Percentiles rank a stretch among this genome's conserved stretches.
Evolutionary conservation across 768 basidiomycete species (phyloP).

Genomic region (Neoboletus brunneissimus): DNA sequence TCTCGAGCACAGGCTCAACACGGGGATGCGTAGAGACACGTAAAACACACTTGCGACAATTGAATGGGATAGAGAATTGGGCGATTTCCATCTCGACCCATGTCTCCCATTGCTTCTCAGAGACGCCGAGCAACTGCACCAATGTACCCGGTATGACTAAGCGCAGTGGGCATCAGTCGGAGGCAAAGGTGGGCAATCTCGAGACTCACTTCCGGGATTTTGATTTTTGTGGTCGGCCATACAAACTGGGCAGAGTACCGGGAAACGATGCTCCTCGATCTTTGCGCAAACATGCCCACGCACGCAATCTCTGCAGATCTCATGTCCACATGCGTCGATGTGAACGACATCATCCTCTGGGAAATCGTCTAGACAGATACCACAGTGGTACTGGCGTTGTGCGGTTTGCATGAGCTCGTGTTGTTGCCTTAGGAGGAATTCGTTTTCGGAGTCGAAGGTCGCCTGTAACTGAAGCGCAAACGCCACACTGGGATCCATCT

Average conservation of each 20-base stretch:
- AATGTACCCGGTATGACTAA: slow-evolving; percentile 39
- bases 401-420: slow-evolving; percentile 25
- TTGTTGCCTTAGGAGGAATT: slow-evolving; percentile 32
- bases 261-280: slow-evolving; percentile 53
- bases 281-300: slow-evolving; percentile 42
- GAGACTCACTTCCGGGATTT: slow-evolving; percentile 31
- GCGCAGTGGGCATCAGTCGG: not conserved
- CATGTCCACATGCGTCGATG: slow-evolving; percentile 46
- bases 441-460: slow-evolving; percentile 42
- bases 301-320: slow-evolving; percentile 54
- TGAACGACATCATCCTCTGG: slow-evolving; percentile 42
- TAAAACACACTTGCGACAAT: slow-evolving; percentile 48
- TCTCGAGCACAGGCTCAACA: slow-evolving; percentile 30
- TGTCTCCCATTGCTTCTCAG: slow-evolving; percentile 39
- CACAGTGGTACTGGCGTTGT: slow-evolving; percentile 48
- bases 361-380: slow-evolving; percentile 52
- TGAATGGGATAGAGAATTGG: slow-evolving; percentile 38
- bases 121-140: slow-evolving; percentile 44
- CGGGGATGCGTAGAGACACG: not conserved
- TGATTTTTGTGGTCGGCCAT: slow-evolving; percentile 31
- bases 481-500: slow-evolving; percentile 12
- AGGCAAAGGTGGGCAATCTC: not conserved
- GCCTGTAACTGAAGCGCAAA: slow-evolving; percentile 36
- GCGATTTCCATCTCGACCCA: slow-evolving; percentile 49
- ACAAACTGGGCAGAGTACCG: slow-evolving; percentile 61